Percentiles rank a stretch among this genome's conserved stretches.
phyloP scores from a whole-genome alignment of 331 rosid genomes.

The Rosa hybrid region DNA sequence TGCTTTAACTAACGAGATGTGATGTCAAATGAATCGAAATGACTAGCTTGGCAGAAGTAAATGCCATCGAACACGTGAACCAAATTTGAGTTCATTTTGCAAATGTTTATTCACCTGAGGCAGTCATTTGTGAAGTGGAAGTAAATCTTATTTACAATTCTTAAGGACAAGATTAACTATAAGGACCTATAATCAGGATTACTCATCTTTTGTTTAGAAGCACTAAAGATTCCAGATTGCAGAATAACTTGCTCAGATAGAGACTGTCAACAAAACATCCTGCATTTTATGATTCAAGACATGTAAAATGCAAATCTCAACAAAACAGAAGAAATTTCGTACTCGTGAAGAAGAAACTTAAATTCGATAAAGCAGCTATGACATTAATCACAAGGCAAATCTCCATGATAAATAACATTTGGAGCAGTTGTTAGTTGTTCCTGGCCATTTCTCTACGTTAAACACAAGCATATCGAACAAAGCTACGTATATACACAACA shows the following conservation, averaged over 20 bases:
- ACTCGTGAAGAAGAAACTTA: not conserved
- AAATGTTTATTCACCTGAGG: too few species aligned
- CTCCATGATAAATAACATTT: not conserved
- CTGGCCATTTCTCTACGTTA: not conserved
- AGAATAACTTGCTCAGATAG: not conserved
- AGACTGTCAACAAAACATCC: not conserved
- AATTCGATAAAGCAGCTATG: not conserved
- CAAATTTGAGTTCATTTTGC: too few species aligned
- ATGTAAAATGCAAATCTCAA: not conserved
- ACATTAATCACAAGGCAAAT: not conserved
- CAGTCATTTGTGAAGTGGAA: not conserved
- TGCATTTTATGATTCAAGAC: constrained; percentile 16
- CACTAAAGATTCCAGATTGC: not conserved
- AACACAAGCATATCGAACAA: not conserved
- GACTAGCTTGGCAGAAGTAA: too few species aligned
- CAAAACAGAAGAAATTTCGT: not conserved
- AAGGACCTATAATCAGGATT: not conserved
- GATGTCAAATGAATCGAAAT: too few species aligned
- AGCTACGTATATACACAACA: not conserved
- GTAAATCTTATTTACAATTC: not conserved
- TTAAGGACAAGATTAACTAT: too few species aligned
- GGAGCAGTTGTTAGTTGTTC: not conserved
- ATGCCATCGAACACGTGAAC: too few species aligned
- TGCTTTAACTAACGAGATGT: too few species aligned
- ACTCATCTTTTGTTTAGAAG: not conserved